Evolutionary conservation across 2,329 filamentous ascomycete species (phyloP).

Genomic region (Fusarium sarcochroum): DNA sequence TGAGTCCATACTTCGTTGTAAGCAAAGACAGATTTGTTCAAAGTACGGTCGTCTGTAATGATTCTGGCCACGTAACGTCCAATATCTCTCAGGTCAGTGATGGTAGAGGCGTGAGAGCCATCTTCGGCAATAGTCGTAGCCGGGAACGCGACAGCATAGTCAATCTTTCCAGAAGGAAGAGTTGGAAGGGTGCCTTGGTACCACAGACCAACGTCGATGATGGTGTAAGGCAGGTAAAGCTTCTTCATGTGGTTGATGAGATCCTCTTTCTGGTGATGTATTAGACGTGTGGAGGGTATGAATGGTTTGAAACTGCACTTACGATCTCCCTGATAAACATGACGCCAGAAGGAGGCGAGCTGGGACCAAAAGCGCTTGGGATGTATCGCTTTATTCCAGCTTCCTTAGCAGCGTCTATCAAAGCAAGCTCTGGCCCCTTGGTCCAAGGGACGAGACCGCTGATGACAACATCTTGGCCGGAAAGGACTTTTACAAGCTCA

Average conservation of each 20-base stretch:
- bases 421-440: conserved; percentile 10
- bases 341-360: conserved; percentile 25
- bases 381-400: conserved; percentile 37
- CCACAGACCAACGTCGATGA: conserved; percentile 73
- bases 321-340: conserved; percentile 28
- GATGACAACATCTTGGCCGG: conserved; percentile 33
- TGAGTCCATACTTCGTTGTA: conserved; percentile 62
- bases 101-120: conserved; percentile 58
- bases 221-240: conserved; percentile 66
- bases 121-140: conserved; percentile 59
- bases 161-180: conserved; percentile 49
- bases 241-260: conserved; percentile 64
- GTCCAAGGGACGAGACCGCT: conserved; percentile 8
- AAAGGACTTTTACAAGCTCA: conserved; percentile 23
- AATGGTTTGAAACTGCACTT: background rate
- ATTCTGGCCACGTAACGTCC: conserved; percentile 66
- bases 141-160: conserved; percentile 51
- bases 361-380: conserved; percentile 26
- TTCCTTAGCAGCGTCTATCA: conserved; percentile 30
- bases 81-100: conserved; percentile 67
- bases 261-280: conserved; percentile 59
- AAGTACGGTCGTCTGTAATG: conserved; percentile 64
- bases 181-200: conserved; percentile 60
- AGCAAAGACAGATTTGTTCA: conserved; percentile 66
- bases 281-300: background rate